phyloP scores from a whole-genome alignment of 192 early-diverging fungal genomes.

The Coemansia umbellata region DNA sequence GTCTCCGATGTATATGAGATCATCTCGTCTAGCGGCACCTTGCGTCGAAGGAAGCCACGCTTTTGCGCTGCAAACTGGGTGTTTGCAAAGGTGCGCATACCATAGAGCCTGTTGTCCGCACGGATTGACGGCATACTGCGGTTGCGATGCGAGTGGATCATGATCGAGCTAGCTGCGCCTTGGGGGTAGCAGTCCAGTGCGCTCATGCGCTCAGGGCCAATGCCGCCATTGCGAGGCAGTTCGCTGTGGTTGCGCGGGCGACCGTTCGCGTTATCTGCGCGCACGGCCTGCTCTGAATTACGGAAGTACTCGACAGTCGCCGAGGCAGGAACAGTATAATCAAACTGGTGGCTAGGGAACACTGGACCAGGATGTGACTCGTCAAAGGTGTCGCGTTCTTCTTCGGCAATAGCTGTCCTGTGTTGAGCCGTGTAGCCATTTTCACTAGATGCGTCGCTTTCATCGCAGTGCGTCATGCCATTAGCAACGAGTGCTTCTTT shows the following conservation, averaged over 20 bases:
- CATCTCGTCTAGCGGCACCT: constrained; percentile 88
- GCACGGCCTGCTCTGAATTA: constrained; percentile 23
- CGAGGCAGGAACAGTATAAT: constrained; percentile 37
- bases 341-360: constrained; percentile 5
- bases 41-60: constrained; percentile 76
- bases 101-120: constrained; percentile 49
- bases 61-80: constrained; percentile 89
- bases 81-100: constrained; percentile 76
- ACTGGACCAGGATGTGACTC: neutral
- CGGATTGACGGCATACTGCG: constrained; percentile 70
- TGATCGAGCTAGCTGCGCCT: constrained; percentile 9
- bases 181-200: constrained; percentile 23
- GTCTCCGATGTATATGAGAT: constrained; percentile 64
- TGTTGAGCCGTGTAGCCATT: neutral
- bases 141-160: constrained; percentile 51
- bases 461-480: neutral
- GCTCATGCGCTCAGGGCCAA: constrained; percentile 22
- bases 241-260: constrained; percentile 32
- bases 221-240: neutral
- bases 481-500: constrained; percentile 17
- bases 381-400: constrained; percentile 4
- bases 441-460: neutral
- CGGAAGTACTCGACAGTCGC: constrained; percentile 28
- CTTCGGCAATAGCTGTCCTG: too few species aligned
- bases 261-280: neutral